Evolutionary conservation across 2,329 filamentous ascomycete genomes (phyloP), one percentile per base, ranked within the genome.

Genomic region (Colletotrichum incanum): DNA sequence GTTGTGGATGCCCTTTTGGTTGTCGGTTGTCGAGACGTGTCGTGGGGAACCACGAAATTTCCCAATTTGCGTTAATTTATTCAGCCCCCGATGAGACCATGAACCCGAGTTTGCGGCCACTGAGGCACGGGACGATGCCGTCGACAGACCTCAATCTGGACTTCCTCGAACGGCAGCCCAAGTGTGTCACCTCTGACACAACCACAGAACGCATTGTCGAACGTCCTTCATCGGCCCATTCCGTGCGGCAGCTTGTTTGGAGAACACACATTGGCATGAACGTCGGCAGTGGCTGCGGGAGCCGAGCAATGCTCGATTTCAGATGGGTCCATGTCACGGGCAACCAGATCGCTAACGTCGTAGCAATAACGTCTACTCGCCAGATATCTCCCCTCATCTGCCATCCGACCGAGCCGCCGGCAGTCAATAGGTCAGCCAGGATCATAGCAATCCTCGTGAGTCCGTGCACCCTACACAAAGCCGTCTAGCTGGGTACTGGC

Each of bases 61-160:
- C 39, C 56, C 49, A 67, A 62, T 67, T 41, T 62, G 47, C 58
- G 49, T 61, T 55, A 62, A 63, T 66, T 18, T 66, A 39, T 59
- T 26, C 16, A 18, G 50, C 39, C 50, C 39, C 60, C 60, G 39
- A 26, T 39, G 43, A 43, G 45, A 54, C 37, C 31, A 11, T 16
- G 5, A 45, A 65, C 23, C 37, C 23, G 39, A 31, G 23, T 14
- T 12, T n/a, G 37, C 39, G 37, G 39, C 37, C 47, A 43, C 18
- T 64, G 23, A 54, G 37, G 47, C 61, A 54, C 61, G 49, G 61
- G 45, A 47, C 45, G 45, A 34, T 43, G 37, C 61, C 60, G 31
- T 49, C 45, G 45, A 37, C 16, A 14, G 34, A 9, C 54, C 54
- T 34, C 16, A 18, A 20, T 18, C 18, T 18, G 50, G 8, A 3